A percentile compares a stretch with the other conserved stretches of the same genome.
phyloP scores from a whole-genome alignment of 108 stramenopile genomes.

The Epipyxis sp. region DNA sequence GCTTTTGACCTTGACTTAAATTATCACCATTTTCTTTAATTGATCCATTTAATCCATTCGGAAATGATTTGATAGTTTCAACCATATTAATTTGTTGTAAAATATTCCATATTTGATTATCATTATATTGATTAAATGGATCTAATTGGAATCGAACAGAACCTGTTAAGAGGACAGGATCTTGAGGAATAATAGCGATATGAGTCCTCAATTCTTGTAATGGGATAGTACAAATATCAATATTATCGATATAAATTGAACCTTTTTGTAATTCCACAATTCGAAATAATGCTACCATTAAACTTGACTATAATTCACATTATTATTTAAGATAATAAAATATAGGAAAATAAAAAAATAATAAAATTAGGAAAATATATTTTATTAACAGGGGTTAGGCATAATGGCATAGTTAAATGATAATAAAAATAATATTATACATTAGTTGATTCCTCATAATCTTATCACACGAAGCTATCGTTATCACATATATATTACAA shows the following conservation, averaged over 20 bases:
- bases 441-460: background rate
- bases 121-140: slow-evolving; percentile 36
- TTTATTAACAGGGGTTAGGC: slow-evolving; percentile 34
- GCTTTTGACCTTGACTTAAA: slow-evolving; percentile 52
- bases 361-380: background rate
- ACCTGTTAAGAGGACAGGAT: slow-evolving; percentile 47
- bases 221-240: slow-evolving; percentile 18
- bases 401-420: slow-evolving; percentile 22
- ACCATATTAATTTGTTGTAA: background rate
- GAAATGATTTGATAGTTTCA: background rate
- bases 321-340: no score
- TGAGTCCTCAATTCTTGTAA: background rate
- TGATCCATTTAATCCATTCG: slow-evolving; percentile 33
- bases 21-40: slow-evolving; percentile 50
- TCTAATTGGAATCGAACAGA: slow-evolving; percentile 42
- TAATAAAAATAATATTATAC: background rate
- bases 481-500: no score
- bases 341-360: background rate
- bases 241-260: background rate
- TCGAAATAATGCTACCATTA: slow-evolving; percentile 16
- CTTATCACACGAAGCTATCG: background rate
- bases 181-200: slow-evolving; percentile 48
- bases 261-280: background rate
- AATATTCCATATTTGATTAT: slow-evolving; percentile 42
- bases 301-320: background rate